phyloP scores from a whole-genome alignment of 257 asterid genomes.

The Lantana camara region DNA sequence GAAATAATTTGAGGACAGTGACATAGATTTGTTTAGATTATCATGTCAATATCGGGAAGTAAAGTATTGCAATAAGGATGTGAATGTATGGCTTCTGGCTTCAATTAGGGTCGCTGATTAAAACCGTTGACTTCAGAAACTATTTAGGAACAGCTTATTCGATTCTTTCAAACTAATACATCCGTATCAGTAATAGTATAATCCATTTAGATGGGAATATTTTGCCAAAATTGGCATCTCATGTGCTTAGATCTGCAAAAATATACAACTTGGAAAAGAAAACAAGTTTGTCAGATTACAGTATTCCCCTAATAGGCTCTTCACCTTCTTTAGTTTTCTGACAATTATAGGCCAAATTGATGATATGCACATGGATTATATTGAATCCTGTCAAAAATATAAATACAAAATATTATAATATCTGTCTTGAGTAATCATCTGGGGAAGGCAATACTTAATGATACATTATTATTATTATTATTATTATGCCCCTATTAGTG shows the following conservation, averaged over 20 bases:
- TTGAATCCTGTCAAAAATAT: too few species aligned
- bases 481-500: background rate
- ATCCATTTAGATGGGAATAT: background rate
- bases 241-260: conserved; percentile 4
- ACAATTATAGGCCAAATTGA: background rate
- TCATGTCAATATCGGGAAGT: conserved; percentile 15
- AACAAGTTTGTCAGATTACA: too few species aligned
- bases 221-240: background rate
- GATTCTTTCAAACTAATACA: background rate
- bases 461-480: too few species aligned
- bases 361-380: background rate
- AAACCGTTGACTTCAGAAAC: background rate
- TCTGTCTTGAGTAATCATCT: background rate
- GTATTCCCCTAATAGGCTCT: too few species aligned
- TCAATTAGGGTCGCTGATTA: conserved; percentile 9
- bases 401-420: too few species aligned
- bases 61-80: background rate
- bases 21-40: background rate
- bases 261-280: background rate
- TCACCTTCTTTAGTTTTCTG: background rate
- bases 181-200: background rate
- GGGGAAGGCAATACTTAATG: background rate
- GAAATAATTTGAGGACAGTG: too few species aligned
- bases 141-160: background rate
- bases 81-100: conserved; percentile 19